Evolutionary conservation across 768 basidiomycete genomes (phyloP), one percentile per base, ranked within the genome.

Genomic region (Podaxis rugospora): DNA sequence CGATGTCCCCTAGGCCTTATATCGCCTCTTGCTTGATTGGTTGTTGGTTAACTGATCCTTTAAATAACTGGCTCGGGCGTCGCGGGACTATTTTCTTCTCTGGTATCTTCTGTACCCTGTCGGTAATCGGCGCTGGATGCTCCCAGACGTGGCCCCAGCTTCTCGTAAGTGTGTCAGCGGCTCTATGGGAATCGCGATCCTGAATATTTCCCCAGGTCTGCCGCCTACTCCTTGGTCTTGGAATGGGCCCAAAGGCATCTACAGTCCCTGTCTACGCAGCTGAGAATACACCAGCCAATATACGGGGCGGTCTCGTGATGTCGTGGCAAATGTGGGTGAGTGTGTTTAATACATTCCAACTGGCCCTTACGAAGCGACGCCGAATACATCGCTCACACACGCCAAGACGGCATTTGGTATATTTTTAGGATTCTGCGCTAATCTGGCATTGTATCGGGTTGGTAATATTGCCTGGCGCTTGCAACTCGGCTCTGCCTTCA

Each of bases 281-380:
- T 7, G 88, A 95, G 71, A 86, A 87, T 69, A 77, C 87, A 0
- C 93, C 93, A 0, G 84, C 92, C 0, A 70, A 73, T 11, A 91
- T 96, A 57, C 85, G 93, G 62, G 93, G 93, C 59, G 92, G 85
- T 1, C 81, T 94, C 32, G 90, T 92, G 61, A 94, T 93, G 92
- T 88, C 84, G 69, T 94, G 93, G 91, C 89, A 92, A 70, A 79
- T 90, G 75, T 92, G 89, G 89, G 78, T 77, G 40, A 50, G 72
- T 70, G 72, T 70, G 64, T 39, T 25, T 7, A 54, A 18, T 47
- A 25, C 5, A 3, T 37, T 50, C 1, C 10, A 23, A 44, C 14
- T 6, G 16, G 6, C 10, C 9, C 28, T 5, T 14, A 6, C 10
- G 5, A 35, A 16, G 40, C 25, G 35, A n/a, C 25, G 2, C 25